phyloP scores from a whole-genome alignment of 1,284 basidiomycete species.

The Lignosus rhinocerotis region DNA sequence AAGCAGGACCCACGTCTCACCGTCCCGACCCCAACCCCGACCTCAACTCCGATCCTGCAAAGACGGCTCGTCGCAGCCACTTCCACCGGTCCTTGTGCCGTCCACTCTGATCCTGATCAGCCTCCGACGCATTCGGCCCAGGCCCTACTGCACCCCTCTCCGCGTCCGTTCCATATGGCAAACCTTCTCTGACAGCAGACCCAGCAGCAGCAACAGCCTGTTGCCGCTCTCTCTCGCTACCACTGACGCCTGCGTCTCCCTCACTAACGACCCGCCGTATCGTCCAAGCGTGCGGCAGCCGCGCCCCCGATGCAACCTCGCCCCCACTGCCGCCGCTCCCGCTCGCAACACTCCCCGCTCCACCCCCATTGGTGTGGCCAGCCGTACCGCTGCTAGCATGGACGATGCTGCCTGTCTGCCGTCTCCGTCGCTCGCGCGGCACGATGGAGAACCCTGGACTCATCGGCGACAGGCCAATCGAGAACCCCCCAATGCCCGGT shows the following conservation, averaged over 20 bases:
- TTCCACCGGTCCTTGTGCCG: conserved; percentile 34
- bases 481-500: conserved; percentile 50
- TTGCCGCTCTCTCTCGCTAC: conserved; percentile 1
- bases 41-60: neutral
- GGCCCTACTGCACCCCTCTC: neutral
- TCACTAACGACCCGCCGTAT: conserved; percentile 29
- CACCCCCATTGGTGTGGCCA: conserved; percentile 18
- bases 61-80: conserved; percentile 36
- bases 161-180: too few species aligned
- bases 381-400: conserved; percentile 30
- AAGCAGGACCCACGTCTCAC: neutral
- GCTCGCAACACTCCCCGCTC: conserved; percentile 36
- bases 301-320: conserved; percentile 27
- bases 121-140: neutral
- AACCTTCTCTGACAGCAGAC: too few species aligned
- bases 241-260: conserved; percentile 15
- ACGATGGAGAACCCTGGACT: conserved; percentile 72
- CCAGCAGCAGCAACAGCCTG: neutral
- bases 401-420: conserved; percentile 6
- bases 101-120: neutral
- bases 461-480: conserved; percentile 71
- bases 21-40: neutral
- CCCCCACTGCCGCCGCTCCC: conserved; percentile 8
- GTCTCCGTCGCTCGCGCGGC: conserved; percentile 50
- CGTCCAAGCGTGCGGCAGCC: conserved; percentile 9